A percentile compares a stretch with the other conserved stretches of the same genome.
These are phyloP conservation scores for Schizonepeta tenuifolia DNA, from an alignment of 257 asterid species.

Conservation along the genomic window DNA sequence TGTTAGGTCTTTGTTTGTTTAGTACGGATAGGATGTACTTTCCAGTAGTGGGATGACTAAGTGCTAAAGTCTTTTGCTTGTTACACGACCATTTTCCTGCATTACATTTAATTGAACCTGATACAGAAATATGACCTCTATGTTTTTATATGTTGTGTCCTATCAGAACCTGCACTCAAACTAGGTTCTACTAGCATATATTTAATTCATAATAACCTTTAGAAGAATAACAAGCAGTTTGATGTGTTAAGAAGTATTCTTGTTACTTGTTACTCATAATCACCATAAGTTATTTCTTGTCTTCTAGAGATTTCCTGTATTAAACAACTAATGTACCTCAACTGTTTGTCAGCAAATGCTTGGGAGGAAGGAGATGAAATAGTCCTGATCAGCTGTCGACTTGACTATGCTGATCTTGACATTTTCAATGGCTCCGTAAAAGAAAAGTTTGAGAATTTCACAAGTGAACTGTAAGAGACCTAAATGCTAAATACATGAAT, in stretches of 20 bases:
- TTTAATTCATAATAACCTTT: neutral
- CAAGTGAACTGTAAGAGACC: conserved; percentile 75
- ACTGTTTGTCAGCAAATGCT: conserved; percentile 74
- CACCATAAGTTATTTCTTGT: neutral
- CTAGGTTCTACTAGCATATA: neutral
- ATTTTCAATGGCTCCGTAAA: conserved; percentile 60
- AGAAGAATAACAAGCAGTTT: neutral
- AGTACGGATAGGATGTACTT: neutral
- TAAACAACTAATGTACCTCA: neutral
- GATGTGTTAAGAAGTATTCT: neutral
- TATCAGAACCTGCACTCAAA: neutral
- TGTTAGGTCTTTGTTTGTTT: neutral
- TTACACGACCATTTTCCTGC: neutral
- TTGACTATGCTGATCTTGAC: conserved; percentile 75
- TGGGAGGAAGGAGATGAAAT: conserved; percentile 99
- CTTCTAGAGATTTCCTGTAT: neutral
- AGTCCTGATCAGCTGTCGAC: conserved; percentile 85
- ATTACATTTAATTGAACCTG: neutral
- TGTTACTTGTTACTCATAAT: conserved; percentile 9
- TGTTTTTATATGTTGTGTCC: neutral
- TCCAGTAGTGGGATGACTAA: neutral
- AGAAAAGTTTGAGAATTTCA: conserved; percentile 65
- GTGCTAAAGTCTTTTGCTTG: neutral
- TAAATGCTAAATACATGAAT: conserved; percentile 10
- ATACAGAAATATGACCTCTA: neutral